phyloP scores from a whole-genome alignment of 163 green algal genomes.

The Smithsoniella earleae region DNA sequence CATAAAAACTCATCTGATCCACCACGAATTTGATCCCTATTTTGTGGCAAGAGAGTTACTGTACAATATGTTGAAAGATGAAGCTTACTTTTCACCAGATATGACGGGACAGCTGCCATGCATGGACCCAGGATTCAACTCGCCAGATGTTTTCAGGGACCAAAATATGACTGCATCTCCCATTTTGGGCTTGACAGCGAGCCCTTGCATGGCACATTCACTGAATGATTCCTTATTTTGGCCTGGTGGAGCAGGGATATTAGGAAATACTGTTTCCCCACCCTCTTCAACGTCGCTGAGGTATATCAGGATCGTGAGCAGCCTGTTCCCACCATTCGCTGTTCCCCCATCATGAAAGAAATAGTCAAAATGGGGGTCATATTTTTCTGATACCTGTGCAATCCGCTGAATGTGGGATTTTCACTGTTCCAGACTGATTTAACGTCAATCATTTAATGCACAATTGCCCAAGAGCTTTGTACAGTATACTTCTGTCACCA shows the following conservation, averaged over 20 bases:
- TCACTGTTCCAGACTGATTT: too few relatives aligned
- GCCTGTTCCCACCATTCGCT: constrained; percentile 32
- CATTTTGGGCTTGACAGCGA: constrained; percentile 51
- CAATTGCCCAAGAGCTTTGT: too few relatives aligned
- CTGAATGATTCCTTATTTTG: constrained; percentile 39
- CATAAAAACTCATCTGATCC: too few relatives aligned
- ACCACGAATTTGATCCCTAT: too few relatives aligned
- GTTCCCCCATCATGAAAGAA: constrained; percentile 29
- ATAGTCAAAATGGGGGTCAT: constrained; percentile 41
- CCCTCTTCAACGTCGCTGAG: constrained; percentile 39
- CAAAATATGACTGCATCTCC: constrained; percentile 45
- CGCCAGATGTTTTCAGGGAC: constrained; percentile 37
- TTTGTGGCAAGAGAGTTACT: too few relatives aligned
- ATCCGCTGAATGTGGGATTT: too few relatives aligned
- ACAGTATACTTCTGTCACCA: too few relatives aligned
- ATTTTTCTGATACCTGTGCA: constrained; percentile 44
- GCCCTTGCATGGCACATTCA: constrained; percentile 47
- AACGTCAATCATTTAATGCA: too few relatives aligned
- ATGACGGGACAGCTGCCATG: constrained; percentile 56
- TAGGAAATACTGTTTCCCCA: constrained; percentile 33
- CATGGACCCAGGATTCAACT: constrained; percentile 45
- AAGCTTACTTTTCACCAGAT: background rate
- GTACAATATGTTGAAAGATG: too few relatives aligned
- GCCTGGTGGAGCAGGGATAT: constrained; percentile 31
- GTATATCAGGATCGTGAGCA: constrained; percentile 52